A percentile compares a stretch with the other conserved stretches of the same genome.
phyloP scores from a whole-genome alignment of 2,329 filamentous ascomycete genomes.

The Fusarium foetens region DNA sequence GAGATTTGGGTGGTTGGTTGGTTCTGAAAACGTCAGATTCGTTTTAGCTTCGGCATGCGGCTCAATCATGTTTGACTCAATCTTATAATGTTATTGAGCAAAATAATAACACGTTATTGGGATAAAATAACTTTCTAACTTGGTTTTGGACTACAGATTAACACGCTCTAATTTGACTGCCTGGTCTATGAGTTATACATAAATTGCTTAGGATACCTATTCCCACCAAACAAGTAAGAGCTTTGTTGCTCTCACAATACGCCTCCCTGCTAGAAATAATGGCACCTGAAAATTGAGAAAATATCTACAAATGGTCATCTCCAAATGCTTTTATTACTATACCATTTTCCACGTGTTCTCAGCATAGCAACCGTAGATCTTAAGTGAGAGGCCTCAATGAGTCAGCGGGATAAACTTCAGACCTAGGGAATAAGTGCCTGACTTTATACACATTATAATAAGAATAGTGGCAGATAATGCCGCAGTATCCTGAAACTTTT shows the following conservation, averaged over 20 bases:
- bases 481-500: too few species aligned
- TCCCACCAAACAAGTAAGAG: neutral
- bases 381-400: neutral
- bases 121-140: neutral
- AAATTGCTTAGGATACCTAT: neutral
- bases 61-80: neutral
- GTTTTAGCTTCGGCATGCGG: neutral
- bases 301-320: neutral
- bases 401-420: neutral
- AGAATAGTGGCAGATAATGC: too few species aligned
- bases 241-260: constrained; percentile 3
- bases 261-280: constrained; percentile 14
- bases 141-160: rapidly evolving
- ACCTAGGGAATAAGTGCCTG: neutral
- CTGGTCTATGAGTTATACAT: neutral
- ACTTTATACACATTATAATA: neutral
- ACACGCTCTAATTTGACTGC: too few species aligned
- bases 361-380: neutral
- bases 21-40: neutral
- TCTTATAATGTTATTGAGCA: neutral
- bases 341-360: neutral
- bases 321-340: neutral
- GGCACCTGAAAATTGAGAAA: neutral
- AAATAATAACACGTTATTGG: rapidly evolving
- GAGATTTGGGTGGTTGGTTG: neutral